These are phyloP conservation scores for Tolypocladium album DNA, from an alignment of 2,329 filamentous ascomycete species.

Conservation along the genomic window DNA sequence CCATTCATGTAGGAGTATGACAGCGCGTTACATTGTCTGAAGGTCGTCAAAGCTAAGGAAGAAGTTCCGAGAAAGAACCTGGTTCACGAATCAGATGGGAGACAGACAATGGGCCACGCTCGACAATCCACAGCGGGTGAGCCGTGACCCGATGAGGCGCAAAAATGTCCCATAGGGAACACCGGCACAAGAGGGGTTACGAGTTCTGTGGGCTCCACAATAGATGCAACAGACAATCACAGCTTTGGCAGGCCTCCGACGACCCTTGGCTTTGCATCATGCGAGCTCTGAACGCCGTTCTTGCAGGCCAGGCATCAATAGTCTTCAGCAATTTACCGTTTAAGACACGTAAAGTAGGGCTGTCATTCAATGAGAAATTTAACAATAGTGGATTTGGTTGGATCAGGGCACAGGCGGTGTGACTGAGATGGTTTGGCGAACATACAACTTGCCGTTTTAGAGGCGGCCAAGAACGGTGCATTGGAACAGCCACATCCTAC, in stretches of 20 bases:
- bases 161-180: too few species aligned
- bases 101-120: too few species aligned
- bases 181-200: too few species aligned
- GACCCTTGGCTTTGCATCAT: not conserved
- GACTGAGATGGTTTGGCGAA: not conserved
- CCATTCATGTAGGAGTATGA: too few species aligned
- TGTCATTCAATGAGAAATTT: not conserved
- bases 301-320: not conserved
- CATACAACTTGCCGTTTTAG: not conserved
- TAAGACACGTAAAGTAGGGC: not conserved
- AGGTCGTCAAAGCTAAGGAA: too few species aligned
- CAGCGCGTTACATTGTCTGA: too few species aligned
- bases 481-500: not conserved
- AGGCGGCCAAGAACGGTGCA: not conserved
- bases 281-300: not conserved
- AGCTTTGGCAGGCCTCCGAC: not conserved
- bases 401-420: too few species aligned
- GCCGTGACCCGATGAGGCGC: too few species aligned
- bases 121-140: too few species aligned
- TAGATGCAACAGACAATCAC: not conserved
- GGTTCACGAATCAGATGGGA: too few species aligned
- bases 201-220: not conserved
- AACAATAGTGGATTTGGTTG: not conserved
- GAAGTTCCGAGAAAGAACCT: too few species aligned
- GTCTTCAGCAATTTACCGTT: not conserved